Evolutionary conservation across 768 basidiomycete genomes (phyloP).

Genomic region (Hydnum rufescens): DNA sequence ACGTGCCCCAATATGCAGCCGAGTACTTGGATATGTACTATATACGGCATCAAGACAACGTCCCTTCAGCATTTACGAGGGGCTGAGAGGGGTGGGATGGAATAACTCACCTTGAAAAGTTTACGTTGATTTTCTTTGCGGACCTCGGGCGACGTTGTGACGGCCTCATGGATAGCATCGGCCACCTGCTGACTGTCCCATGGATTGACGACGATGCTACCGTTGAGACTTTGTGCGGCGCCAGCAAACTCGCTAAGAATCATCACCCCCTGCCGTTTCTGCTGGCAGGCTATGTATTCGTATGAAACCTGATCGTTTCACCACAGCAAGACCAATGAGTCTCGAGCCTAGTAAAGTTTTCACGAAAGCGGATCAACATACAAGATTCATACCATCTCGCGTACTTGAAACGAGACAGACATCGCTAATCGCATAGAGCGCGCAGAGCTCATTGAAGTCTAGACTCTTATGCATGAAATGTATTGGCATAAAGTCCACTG

Average conservation of each 20-base stretch:
- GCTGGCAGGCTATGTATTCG: conserved; percentile 94
- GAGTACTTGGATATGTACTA: conserved; percentile 86
- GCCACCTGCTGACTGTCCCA: conserved; percentile 99
- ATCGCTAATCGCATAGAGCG: conserved; percentile 92
- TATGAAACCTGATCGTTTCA: conserved; percentile 59
- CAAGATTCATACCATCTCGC: conserved; percentile 96
- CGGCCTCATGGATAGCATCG: conserved; percentile 88
- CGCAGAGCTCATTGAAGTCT: conserved; percentile 84
- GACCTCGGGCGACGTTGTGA: conserved; percentile 65
- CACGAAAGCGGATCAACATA: conserved; percentile 23
- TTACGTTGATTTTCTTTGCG: conserved; percentile 90
- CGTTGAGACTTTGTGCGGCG: conserved; percentile 88
- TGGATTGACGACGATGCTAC: conserved; percentile 92
- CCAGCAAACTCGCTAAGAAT: conserved; percentile 98
- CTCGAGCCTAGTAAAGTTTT: background rate
- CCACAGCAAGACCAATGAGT: too few species aligned
- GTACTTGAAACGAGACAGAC: conserved; percentile 92
- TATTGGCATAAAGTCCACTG: conserved; percentile 98
- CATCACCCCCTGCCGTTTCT: conserved; percentile 84
- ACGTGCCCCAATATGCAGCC: conserved; percentile 80
- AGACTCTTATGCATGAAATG: conserved; percentile 98
- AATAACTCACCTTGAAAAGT: conserved; percentile 52
- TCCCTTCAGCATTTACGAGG: background rate
- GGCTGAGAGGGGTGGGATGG: background rate
- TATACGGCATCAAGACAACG: background rate